These are phyloP conservation scores for Tritrichomonas musculus DNA, from an alignment of 208 protist species.

Conservation along the genomic window DNA sequence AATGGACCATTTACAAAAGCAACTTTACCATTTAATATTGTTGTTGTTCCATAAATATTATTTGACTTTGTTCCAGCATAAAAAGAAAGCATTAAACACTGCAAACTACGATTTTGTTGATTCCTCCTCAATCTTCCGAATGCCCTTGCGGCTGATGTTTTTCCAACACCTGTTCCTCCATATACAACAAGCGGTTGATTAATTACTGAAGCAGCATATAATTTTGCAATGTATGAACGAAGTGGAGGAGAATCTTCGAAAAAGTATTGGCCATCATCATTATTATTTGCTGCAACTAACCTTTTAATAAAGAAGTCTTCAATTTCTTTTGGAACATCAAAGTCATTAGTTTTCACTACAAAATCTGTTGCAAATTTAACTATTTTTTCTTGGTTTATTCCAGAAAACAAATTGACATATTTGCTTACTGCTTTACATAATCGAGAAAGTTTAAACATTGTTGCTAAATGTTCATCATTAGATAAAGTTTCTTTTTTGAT, in stretches of 20 bases:
- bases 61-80: background rate
- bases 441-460: too few species aligned
- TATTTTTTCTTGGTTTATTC: too few species aligned
- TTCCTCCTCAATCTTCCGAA: background rate
- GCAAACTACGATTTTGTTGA: background rate
- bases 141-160: slow-evolving; percentile 16
- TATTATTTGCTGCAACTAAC: background rate
- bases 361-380: too few species aligned
- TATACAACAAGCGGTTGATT: background rate
- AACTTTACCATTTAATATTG: background rate
- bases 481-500: too few species aligned
- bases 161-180: background rate
- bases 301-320: background rate
- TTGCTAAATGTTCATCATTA: too few species aligned
- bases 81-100: background rate
- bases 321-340: too few species aligned
- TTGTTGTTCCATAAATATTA: background rate
- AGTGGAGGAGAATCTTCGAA: background rate
- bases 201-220: background rate
- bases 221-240: background rate
- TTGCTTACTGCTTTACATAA: too few species aligned
- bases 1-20: background rate
- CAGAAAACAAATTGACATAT: too few species aligned
- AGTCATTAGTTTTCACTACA: too few species aligned
- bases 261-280: background rate